phyloP scores from a whole-genome alignment of 1,139 yeast species.

The Blastobotrys apis region DNA sequence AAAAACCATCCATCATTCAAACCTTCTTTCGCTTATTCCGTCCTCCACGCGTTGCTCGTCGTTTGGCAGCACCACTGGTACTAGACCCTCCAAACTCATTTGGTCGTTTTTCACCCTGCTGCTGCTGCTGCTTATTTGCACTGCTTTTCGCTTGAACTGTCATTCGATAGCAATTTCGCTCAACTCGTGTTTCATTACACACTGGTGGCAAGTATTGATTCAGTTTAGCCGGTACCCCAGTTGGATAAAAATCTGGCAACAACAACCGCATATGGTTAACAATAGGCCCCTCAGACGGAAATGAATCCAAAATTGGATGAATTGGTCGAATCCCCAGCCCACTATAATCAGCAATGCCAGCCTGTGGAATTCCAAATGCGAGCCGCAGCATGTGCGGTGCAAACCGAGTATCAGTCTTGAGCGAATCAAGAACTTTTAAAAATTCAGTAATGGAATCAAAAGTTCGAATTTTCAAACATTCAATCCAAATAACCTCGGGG shows the following conservation, averaged over 20 bases:
- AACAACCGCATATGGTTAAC: constrained; percentile 9
- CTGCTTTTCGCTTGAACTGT: too few species aligned
- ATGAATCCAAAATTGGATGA: constrained; percentile 8
- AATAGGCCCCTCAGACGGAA: constrained; percentile 7
- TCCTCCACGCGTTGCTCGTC: too few species aligned
- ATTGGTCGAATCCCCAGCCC: constrained; percentile 9
- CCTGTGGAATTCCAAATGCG: constrained; percentile 4
- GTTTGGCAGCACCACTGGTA: too few species aligned
- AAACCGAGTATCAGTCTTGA: constrained; percentile 10
- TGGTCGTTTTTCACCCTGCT: too few species aligned
- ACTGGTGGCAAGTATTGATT: constrained; percentile 6
- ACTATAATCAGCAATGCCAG: constrained; percentile 5
- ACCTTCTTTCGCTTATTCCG: too few species aligned
- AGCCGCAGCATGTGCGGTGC: constrained; percentile 2
- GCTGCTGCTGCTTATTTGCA: too few species aligned
- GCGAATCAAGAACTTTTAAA: constrained; percentile 1
- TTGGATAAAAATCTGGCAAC: constrained; percentile 8
- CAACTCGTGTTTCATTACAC: constrained; percentile 3
- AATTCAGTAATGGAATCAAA: constrained; percentile 2
- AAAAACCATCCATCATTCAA: too few species aligned
- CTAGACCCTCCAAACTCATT: too few species aligned
- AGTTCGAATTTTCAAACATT: constrained; percentile 1
- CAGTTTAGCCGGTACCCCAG: constrained; percentile 7
- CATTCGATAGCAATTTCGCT: constrained; percentile 6
- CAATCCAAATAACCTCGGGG: constrained; percentile 7